Evolutionary conservation across 2,329 filamentous ascomycete genomes (phyloP).

Genomic region (Neurospora sp.): DNA sequence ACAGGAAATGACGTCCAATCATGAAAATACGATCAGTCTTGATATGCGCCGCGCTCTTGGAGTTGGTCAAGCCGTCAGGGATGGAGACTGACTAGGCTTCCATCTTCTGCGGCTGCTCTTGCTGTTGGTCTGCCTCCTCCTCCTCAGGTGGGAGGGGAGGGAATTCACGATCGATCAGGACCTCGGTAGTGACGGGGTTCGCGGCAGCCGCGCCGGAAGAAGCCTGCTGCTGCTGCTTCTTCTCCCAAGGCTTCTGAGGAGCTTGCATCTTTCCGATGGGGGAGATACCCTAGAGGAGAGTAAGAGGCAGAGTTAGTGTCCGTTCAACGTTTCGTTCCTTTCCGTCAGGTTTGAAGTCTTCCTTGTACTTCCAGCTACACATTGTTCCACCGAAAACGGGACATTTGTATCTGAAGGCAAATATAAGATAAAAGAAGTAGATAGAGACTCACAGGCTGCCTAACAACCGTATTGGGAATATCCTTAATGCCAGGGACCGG

Average conservation of each 20-base stretch:
- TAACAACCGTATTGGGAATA: slow-evolving; percentile 70
- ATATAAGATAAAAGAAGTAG: neutral
- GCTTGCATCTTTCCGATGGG: slow-evolving; percentile 38
- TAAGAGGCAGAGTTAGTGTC: neutral
- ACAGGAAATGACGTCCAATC: neutral
- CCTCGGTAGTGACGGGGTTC: slow-evolving; percentile 8
- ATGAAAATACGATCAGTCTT: neutral
- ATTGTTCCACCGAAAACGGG: neutral
- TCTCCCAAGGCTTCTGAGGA: slow-evolving; percentile 71
- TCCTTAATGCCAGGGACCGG: slow-evolving; percentile 81
- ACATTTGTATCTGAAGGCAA: neutral
- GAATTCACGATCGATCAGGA: slow-evolving; percentile 26
- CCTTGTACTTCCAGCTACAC: neutral
- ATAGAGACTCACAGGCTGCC: slow-evolving; percentile 50
- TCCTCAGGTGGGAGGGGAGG: slow-evolving; percentile 19
- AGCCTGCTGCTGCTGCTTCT: neutral
- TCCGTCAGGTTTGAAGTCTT: neutral
- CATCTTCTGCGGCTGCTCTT: neutral
- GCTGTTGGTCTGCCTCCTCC: slow-evolving; percentile 8
- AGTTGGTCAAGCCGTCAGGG: neutral
- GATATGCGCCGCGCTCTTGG: neutral
- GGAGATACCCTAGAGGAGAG: slow-evolving; percentile 30
- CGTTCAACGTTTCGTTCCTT: neutral
- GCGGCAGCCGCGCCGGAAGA: neutral
- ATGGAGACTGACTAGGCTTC: neutral